phyloP scores from a whole-genome alignment of 257 asterid genomes.

The Primulina huaijiensis region DNA sequence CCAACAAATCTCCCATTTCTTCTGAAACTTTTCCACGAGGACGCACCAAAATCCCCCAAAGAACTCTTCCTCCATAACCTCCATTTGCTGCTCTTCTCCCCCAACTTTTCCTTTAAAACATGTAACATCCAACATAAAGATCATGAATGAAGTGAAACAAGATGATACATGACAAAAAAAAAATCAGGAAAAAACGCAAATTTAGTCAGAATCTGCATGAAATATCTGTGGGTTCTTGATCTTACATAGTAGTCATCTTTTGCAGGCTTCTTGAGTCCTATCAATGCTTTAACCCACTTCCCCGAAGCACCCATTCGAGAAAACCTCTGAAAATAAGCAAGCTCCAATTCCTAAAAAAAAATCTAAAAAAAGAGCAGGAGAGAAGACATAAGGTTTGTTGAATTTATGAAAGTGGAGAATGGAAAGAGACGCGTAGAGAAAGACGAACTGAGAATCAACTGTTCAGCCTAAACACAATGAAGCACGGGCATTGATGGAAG shows the following conservation, averaged over 20 bases:
- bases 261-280: constrained; percentile 73
- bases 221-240: constrained; percentile 10
- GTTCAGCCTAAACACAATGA: no score
- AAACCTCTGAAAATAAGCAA: constrained; percentile 16
- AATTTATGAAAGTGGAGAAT: background rate
- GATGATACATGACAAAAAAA: background rate
- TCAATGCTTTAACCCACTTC: constrained; percentile 79
- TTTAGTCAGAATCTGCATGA: background rate
- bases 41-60: constrained; percentile 48
- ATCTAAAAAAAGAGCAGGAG: background rate
- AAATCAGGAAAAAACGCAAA: background rate
- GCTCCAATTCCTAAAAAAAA: constrained; percentile 3
- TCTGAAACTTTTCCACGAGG: constrained; percentile 62
- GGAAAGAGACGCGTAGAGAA: background rate
- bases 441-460: background rate
- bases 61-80: constrained; percentile 67
- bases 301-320: constrained; percentile 79
- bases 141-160: background rate
- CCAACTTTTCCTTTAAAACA: constrained; percentile 49
- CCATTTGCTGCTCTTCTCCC: constrained; percentile 81
- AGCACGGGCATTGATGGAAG: background rate
- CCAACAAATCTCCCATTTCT: constrained; percentile 25
- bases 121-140: background rate
- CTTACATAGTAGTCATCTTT: constrained; percentile 69
- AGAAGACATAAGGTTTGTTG: background rate